Evolutionary conservation across 352 stramenopile genomes (phyloP).

Genomic region (Phytophthora citrophthora): DNA sequence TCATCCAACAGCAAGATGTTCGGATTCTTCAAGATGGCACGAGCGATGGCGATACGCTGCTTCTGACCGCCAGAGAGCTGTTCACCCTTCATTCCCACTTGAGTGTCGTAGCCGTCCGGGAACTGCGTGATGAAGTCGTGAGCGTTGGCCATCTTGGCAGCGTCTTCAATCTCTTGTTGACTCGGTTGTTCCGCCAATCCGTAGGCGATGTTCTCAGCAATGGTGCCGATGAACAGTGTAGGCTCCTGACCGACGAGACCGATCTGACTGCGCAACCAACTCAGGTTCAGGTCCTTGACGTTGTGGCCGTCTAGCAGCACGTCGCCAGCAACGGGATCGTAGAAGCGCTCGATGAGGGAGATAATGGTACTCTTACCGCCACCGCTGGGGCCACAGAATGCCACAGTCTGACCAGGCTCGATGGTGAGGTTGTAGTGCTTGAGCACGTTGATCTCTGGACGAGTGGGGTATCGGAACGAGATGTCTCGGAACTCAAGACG

Average conservation of each 20-base stretch:
- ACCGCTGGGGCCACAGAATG: conserved; percentile 59
- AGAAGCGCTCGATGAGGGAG: conserved; percentile 64
- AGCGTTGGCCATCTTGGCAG: conserved; percentile 91
- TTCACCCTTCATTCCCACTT: conserved; percentile 93
- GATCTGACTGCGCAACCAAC: conserved; percentile 65
- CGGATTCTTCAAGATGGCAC: conserved; percentile 90
- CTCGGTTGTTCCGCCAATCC: conserved; percentile 44
- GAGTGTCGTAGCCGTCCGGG: conserved; percentile 91
- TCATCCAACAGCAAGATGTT: conserved; percentile 91
- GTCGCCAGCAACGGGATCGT: conserved; percentile 56
- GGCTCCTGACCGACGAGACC: conserved; percentile 69
- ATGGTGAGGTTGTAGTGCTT: conserved; percentile 86
- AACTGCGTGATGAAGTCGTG: conserved; percentile 93
- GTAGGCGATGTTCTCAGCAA: conserved; percentile 66
- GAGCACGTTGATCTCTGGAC: conserved; percentile 74
- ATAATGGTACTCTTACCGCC: conserved; percentile 59
- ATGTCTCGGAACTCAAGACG: conserved; percentile 69
- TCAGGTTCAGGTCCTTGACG: conserved; percentile 72
- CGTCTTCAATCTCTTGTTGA: conserved; percentile 80
- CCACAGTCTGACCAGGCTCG: conserved; percentile 67
- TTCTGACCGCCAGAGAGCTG: conserved; percentile 74
- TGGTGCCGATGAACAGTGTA: conserved; percentile 66
- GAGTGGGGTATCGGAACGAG: conserved; percentile 78
- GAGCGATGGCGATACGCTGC: conserved; percentile 91
- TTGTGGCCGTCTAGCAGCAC: conserved; percentile 83